Evolutionary conservation across 1,139 yeast species (phyloP), one percentile per base, ranked within the genome.

Genomic region (Candida albicans): DNA sequence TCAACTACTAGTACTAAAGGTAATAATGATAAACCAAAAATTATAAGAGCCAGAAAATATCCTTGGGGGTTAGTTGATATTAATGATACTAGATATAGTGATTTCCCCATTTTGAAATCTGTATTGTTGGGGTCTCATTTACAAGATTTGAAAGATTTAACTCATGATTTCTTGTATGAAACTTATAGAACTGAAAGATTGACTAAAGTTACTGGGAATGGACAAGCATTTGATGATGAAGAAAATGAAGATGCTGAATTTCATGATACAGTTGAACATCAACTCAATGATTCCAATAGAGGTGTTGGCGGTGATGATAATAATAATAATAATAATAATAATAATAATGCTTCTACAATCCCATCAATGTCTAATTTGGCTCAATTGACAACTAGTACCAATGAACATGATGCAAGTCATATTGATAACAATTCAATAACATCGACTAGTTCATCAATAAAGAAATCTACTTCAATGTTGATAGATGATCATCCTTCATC

Each of bases 61-160:
- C 96, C 97, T 14, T 93, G 99, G 98, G 98, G 98, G 0, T 65
- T 81, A 43, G 83, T 93, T 40, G 95, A 91, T 60, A 74, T 79
- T 40, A 91, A 88, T 57, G 95, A 93, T 61, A 83, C 95, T 15
- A 79, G 79, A 45, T 79, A 84, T 54, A 84, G 95, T 44, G 98
- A 93, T 63, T 89, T 93, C 62, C 77, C 84, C n/a, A 77, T 86
- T 22, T 73, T 93, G 56, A 83, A 91, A 59, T 84, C 90, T 44
- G 91, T 93, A 2, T 67, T 93, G 40, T 78, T 93, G 56, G 93
- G 95, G 38, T 82, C 96, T n/a, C 99, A 93, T 62, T 75, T 93
- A 56, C 91, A 87, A 59, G 99, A 93, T 61, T 79, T 93, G 64
- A 88, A 91, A 64, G 98, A 93, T 59, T 81, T 84, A 60, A 93